Conservation (phyloP, 192 early-diverging fungal species). For the Linnemannia elongata region DNA sequence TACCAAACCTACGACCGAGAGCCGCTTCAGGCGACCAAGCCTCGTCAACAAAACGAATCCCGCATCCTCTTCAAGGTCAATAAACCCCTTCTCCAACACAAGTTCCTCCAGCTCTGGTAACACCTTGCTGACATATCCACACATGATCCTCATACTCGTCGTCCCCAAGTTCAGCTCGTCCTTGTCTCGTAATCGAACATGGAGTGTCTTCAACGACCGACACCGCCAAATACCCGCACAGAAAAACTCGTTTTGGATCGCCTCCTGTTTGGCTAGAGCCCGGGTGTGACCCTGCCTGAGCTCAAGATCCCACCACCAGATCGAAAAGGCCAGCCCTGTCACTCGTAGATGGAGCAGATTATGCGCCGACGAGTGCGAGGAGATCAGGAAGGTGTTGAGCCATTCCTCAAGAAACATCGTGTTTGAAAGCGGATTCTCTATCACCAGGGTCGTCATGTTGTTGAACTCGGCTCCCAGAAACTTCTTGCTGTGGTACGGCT, state of each 20-base stretch:
- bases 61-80: not conserved
- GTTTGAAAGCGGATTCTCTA: not conserved
- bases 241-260: not conserved
- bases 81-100: not conserved
- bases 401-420: not conserved
- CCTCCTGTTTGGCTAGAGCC: not conserved
- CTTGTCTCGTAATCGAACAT: not conserved
- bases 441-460: not conserved
- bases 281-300: not conserved
- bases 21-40: not conserved
- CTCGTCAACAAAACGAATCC: not conserved
- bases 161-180: not conserved
- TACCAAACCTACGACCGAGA: not conserved
- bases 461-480: not conserved
- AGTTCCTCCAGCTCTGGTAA: not conserved
- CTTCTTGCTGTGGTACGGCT: not conserved
- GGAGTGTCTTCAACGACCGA: not conserved
- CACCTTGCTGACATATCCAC: not conserved
- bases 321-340: not conserved
- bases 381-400: not conserved
- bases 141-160: conserved; percentile 4
- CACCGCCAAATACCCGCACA: not conserved
- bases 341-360: not conserved
- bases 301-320: conserved; percentile 8
- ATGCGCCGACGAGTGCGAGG: not conserved